A percentile compares a stretch with the other conserved stretches of the same genome.
Evolutionary conservation across 2,329 filamentous ascomycete species (phyloP).

Genomic region (Penicillium sp.): DNA sequence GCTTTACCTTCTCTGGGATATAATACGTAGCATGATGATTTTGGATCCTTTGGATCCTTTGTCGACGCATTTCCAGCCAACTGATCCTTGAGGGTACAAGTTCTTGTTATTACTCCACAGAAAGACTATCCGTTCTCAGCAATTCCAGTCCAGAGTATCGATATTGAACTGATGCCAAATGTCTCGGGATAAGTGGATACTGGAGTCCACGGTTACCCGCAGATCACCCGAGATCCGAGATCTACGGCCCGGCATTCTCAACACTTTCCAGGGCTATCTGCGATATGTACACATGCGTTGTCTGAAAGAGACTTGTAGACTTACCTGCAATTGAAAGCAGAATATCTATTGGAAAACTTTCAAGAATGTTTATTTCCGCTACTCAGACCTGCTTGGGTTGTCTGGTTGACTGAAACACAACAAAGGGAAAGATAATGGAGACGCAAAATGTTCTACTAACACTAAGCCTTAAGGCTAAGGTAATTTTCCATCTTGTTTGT

Average conservation of each 20-base stretch:
- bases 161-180: not conserved
- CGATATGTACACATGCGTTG: not conserved
- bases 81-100: not conserved
- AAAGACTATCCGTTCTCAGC: not conserved
- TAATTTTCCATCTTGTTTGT: too few species aligned
- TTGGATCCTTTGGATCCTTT: not conserved
- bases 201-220: not conserved
- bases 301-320: not conserved
- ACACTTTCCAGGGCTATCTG: too few species aligned
- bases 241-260: not conserved
- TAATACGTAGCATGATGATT: not conserved
- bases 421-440: too few species aligned
- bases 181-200: not conserved
- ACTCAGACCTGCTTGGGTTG: not conserved
- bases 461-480: too few species aligned
- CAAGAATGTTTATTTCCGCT: not conserved
- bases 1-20: not conserved
- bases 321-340: not conserved
- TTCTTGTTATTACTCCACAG: not conserved
- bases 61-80: not conserved
- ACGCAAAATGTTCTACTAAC: too few species aligned
- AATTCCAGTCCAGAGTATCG: not conserved
- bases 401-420: not conserved
- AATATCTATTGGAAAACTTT: not conserved
- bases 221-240: not conserved